Evolutionary conservation across 2,329 filamentous ascomycete genomes (phyloP).

Genomic region (Phialemoniopsis sp.): DNA sequence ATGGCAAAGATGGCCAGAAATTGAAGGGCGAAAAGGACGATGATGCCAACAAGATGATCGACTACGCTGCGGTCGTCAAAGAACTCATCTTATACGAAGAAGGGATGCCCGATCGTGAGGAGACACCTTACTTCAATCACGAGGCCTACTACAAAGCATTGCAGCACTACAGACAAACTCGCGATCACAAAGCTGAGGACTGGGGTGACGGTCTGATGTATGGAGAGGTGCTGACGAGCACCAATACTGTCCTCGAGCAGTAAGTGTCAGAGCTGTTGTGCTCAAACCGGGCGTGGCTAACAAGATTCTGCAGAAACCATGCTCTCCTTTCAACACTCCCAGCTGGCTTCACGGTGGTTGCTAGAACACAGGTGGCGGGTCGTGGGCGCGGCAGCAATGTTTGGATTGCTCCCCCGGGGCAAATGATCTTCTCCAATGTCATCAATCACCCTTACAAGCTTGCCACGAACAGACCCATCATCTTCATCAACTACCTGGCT

Average conservation of each 20-base stretch:
- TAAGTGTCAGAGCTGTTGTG: conserved; percentile 24
- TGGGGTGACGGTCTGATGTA: conserved; percentile 83
- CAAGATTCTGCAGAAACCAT: conserved; percentile 55
- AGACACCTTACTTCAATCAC: conserved; percentile 86
- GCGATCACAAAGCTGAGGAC: conserved; percentile 49
- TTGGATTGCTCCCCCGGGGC: conserved; percentile 87
- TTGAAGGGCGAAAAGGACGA: conserved; percentile 35
- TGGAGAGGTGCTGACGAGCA: conserved; percentile 89
- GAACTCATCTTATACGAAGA: conserved; percentile 68
- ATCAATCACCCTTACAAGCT: conserved; percentile 78
- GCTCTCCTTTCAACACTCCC: conserved; percentile 72
- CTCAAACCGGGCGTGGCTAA: conserved; percentile 4
- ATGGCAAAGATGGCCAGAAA: background rate
- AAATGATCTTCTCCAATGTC: conserved; percentile 82
- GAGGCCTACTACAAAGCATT: conserved; percentile 72
- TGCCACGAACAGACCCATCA: conserved; percentile 69
- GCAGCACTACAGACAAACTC: conserved; percentile 54
- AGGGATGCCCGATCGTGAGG: conserved; percentile 61
- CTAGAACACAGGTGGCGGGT: conserved; percentile 83
- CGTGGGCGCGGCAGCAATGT: conserved; percentile 88
- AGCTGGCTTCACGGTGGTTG: conserved; percentile 80
- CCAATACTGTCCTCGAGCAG: conserved; percentile 91
- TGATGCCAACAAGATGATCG: conserved; percentile 55
- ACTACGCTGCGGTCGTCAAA: conserved; percentile 44
- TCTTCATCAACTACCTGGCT: conserved; percentile 91